Conservation (phyloP, 257 asterid species). For the Solanum corneliomulleri region DNA sequence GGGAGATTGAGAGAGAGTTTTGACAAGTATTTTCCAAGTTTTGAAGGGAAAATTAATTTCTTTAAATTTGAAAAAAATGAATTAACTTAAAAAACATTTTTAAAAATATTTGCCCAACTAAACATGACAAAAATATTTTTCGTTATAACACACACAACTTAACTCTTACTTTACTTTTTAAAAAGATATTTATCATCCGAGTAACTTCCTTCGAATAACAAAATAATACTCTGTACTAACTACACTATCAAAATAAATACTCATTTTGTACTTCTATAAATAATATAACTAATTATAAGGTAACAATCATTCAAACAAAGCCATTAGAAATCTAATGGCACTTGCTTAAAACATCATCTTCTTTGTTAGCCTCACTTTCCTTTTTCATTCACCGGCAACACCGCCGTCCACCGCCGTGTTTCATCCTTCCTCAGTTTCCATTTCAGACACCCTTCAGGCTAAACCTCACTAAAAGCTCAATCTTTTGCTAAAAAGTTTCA, state of each 20-base stretch:
- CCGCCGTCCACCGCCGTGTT: neutral
- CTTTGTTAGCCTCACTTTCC: neutral
- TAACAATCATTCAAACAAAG: neutral
- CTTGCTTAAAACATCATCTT: neutral
- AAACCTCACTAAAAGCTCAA: neutral
- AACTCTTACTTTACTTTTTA: too few species aligned
- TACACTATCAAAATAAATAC: neutral
- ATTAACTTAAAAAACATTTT: too few species aligned
- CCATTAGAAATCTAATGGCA: neutral
- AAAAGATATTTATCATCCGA: too few species aligned
- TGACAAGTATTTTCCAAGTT: too few species aligned
- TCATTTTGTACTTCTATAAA: neutral
- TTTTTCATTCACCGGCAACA: neutral
- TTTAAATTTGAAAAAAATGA: too few species aligned
- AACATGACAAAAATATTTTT: too few species aligned
- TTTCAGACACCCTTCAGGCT: neutral
- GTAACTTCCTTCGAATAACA: rapidly evolving
- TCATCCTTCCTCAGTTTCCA: neutral
- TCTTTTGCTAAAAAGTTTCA: neutral
- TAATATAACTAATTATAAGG: neutral
- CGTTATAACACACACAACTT: rapidly evolving
- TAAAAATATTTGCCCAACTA: too few species aligned
- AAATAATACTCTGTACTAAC: neutral
- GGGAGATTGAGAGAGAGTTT: rapidly evolving
- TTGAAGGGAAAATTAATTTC: too few species aligned